Base-by-base conservation (phyloP, 2,329 filamentous ascomycete species). In the Claviceps capensis region DNA sequence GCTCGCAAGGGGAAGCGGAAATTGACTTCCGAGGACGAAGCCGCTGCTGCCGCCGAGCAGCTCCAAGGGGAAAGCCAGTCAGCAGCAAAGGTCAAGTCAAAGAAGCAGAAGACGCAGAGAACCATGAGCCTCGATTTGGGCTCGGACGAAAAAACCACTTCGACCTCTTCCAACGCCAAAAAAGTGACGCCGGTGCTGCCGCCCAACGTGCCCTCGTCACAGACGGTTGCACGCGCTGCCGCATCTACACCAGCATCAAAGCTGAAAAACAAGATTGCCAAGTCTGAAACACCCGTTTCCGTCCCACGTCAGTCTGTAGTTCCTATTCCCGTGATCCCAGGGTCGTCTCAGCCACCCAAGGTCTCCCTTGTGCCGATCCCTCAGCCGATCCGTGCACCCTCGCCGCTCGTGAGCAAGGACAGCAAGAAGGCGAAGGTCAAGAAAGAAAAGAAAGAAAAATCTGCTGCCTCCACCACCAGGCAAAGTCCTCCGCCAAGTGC, bases 41-140 rank as follows among this genome's bases (percentile, higher is more conserved):
- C 66, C 14, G 55, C 61, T 6, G 63, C 63, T 16, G 63, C 63
- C 11, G 60, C 65, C 5, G 60, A 64, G 52, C 69, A 71, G 52
- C 59, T 69, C n/a, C 56, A 57, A 48, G 57, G 61, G 47, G 65
- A 71, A 55, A 62, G 55, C 50, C 57, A 61, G 42, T 64, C 63
- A 7, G 65, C 64, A 7, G 65, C 65, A 4, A 60, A 63, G n/a
- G 65, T 67, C 55, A 74, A 73, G 61, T 62, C 70, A 22, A 69
- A 70, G 60, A 66, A 69, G 58, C 68, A 67, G 53, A 69, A 67
- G 58, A 65, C 63, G 58, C 58, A 56, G 43, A 61, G 64, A 49
- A 52, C 45, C 38, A 61, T 57, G 19, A 69, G 67, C 57, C 65
- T 62, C 5, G 67, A 67, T 46, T 59, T 68, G 8, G 65, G 66